Conservation (phyloP, 768 basidiomycete species). For the Lactarius indigo region DNA sequence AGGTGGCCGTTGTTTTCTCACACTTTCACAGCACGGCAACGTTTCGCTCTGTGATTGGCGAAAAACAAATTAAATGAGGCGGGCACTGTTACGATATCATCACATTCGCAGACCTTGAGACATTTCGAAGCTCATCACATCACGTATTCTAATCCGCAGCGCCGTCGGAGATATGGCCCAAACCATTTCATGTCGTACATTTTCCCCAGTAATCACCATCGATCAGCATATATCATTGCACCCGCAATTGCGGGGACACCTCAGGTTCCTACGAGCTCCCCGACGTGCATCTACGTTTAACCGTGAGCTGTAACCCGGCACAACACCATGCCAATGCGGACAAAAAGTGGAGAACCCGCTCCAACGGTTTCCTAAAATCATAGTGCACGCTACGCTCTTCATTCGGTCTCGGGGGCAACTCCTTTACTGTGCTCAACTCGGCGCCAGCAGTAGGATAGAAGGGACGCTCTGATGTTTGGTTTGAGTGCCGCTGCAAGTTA, state of each 20-base stretch:
- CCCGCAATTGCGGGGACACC: conserved; percentile 65
- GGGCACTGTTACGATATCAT: not conserved
- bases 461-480: conserved; percentile 10
- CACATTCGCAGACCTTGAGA: not conserved
- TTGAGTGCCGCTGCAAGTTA: conserved; percentile 12
- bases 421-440: not conserved
- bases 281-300: conserved; percentile 46
- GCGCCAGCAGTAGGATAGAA: not conserved
- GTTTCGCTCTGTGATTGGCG: not conserved
- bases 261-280: conserved; percentile 54
- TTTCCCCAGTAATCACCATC: not conserved
- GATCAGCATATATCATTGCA: conserved; percentile 37
- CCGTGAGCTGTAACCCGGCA: not conserved
- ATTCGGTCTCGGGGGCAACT: conserved; percentile 10
- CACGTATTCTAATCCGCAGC: not conserved
- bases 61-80: not conserved
- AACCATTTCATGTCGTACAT: not conserved
- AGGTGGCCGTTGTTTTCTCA: not conserved
- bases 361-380: conserved; percentile 12
- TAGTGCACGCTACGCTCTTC: conserved; percentile 9
- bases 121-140: not conserved
- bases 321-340: not conserved
- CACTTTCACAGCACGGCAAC: not conserved
- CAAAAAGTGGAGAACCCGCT: conserved; percentile 1
- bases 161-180: not conserved